phyloP scores from a whole-genome alignment of 306 rosid genomes.

The Sindora glabra region DNA sequence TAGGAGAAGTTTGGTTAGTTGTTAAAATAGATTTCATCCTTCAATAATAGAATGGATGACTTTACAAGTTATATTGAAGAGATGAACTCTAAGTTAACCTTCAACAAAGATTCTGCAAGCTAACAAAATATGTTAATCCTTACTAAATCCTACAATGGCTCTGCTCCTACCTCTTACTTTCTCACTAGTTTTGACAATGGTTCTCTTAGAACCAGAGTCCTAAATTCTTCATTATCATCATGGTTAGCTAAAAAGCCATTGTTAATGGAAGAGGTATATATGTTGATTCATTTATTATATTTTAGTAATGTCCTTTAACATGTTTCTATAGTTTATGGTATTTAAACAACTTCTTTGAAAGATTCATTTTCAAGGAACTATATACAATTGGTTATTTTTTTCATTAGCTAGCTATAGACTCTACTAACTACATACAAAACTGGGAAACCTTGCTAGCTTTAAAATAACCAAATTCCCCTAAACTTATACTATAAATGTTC shows the following conservation, averaged over 20 bases:
- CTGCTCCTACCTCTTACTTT: slow-evolving; percentile 74
- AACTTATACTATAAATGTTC: too few relatives aligned
- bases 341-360: neutral
- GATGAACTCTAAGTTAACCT: slow-evolving; percentile 62
- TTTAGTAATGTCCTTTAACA: neutral
- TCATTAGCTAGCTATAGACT: too few relatives aligned
- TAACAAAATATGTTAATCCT: slow-evolving; percentile 70
- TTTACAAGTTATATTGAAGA: slow-evolving; percentile 82
- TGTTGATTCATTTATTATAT: slow-evolving; percentile 1
- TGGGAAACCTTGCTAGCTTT: too few relatives aligned
- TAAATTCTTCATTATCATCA: slow-evolving; percentile 65
- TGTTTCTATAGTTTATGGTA: neutral
- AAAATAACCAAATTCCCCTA: too few relatives aligned
- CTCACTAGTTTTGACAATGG: slow-evolving; percentile 60
- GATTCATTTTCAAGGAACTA: neutral
- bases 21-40: slow-evolving; percentile 78
- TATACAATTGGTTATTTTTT: too few relatives aligned
- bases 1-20: slow-evolving; percentile 94
- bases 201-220: slow-evolving; percentile 48
- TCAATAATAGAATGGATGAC: slow-evolving; percentile 93
- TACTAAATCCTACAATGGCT: slow-evolving; percentile 74
- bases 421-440: too few relatives aligned
- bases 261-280: slow-evolving; percentile 68
- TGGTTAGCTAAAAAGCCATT: slow-evolving; percentile 67
- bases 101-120: slow-evolving; percentile 50